Conservation (phyloP, 352 stramenopile species). For the Pythium myriotylum region DNA sequence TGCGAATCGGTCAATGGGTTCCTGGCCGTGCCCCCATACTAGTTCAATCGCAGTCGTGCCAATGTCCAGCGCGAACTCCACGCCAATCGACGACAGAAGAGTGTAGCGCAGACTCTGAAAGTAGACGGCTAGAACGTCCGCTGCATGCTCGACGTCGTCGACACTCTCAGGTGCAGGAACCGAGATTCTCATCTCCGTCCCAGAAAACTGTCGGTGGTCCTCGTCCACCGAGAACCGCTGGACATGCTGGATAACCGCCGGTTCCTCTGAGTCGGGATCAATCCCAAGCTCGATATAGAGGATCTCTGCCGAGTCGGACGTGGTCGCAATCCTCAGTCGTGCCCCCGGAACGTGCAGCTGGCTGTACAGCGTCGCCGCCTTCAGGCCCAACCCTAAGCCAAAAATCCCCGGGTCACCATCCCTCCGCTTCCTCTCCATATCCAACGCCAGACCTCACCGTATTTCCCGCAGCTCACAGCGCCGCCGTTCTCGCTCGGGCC, state of each 20-base stretch:
- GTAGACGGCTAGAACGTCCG: constrained; percentile 58
- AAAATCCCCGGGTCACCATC: too few species aligned
- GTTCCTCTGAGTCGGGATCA: constrained; percentile 57
- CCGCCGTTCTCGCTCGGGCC: not conserved
- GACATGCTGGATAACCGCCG: constrained; percentile 61
- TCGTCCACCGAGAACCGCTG: constrained; percentile 63
- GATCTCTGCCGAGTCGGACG: constrained; percentile 58
- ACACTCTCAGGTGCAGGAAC: constrained; percentile 43
- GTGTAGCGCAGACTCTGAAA: constrained; percentile 75
- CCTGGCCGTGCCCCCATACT: constrained; percentile 35
- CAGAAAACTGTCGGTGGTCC: constrained; percentile 67
- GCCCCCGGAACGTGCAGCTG: constrained; percentile 44
- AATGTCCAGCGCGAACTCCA: constrained; percentile 67
- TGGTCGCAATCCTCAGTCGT: constrained; percentile 68
- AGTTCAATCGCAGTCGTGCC: constrained; percentile 37
- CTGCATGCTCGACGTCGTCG: constrained; percentile 45
- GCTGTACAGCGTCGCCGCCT: constrained; percentile 76
- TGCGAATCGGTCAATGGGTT: constrained; percentile 66
- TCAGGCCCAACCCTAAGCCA: constrained; percentile 56
- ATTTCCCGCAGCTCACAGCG: constrained; percentile 56
- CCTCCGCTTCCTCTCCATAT: too few species aligned
- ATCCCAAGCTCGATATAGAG: constrained; percentile 74
- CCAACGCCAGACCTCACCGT: constrained; percentile 36
- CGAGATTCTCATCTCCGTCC: constrained; percentile 74
- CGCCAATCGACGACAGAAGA: constrained; percentile 45